Percentiles rank a stretch among this genome's conserved stretches.
Conservation (phyloP, 371 early-diverging fungal species). For the Circinella umbellata region DNA sequence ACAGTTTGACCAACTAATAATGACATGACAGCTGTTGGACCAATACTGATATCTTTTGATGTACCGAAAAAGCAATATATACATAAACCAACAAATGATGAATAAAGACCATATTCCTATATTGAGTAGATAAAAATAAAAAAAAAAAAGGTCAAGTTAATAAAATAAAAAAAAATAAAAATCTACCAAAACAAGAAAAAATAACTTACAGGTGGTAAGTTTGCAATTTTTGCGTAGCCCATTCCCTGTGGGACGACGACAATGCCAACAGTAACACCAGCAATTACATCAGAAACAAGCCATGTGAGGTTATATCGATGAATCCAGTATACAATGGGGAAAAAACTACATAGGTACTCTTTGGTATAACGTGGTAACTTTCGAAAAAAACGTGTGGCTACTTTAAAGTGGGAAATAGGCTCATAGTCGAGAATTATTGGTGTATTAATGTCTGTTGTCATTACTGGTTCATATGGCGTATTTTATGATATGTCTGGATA, state of each 20-base stretch:
- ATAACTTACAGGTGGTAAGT: constrained; percentile 61
- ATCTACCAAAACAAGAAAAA: not conserved
- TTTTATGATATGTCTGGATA: not conserved
- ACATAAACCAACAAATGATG: constrained; percentile 73
- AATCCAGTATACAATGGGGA: constrained; percentile 76
- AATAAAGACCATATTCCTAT: constrained; percentile 24
- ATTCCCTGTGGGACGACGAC: constrained; percentile 89
- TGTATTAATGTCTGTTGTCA: constrained; percentile 9
- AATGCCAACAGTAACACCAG: constrained; percentile 86
- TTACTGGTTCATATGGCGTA: constrained; percentile 5
- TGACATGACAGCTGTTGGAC: constrained; percentile 87
- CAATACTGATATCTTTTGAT: constrained; percentile 87
- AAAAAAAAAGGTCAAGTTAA: too few relatives aligned
- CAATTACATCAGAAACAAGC: constrained; percentile 83
- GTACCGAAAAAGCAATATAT: constrained; percentile 85
- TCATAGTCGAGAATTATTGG: constrained; percentile 48
- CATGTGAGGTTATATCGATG: constrained; percentile 53
- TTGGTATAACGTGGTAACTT: constrained; percentile 32
- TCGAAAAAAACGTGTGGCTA: constrained; percentile 22
- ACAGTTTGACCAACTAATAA: constrained; percentile 77
- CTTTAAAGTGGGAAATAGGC: constrained; percentile 23
- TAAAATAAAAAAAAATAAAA: too few relatives aligned
- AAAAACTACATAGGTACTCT: constrained; percentile 39
- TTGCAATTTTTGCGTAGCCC: constrained; percentile 87
- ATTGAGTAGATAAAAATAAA: not conserved